phyloP scores from a whole-genome alignment of 495 filamentous ascomycete species.

The Trichocladium uniseriatum region DNA sequence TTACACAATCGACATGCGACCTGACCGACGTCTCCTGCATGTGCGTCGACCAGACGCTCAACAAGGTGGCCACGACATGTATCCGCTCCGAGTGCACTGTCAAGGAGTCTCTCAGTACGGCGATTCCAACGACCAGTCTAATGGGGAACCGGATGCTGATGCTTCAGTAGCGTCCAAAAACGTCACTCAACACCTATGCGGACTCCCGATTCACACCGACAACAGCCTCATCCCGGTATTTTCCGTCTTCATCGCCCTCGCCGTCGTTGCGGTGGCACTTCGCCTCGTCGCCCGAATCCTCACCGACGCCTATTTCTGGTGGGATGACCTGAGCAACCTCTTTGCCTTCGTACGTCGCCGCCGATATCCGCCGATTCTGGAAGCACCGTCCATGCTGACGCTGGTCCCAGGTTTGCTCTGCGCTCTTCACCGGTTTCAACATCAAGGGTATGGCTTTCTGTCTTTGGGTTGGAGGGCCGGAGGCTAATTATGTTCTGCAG shows the following conservation, averaged over 20 bases:
- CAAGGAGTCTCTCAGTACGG: slow-evolving; percentile 16
- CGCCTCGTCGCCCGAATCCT: slow-evolving; percentile 22
- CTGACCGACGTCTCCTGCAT: slow-evolving; percentile 14
- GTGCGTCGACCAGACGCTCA: slow-evolving; percentile 10
- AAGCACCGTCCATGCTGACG: background rate
- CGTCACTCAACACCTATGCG: slow-evolving; percentile 13
- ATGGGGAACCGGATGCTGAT: background rate
- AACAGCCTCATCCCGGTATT: slow-evolving; percentile 11
- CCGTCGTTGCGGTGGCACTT: slow-evolving; percentile 16
- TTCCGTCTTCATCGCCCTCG: slow-evolving; percentile 17
- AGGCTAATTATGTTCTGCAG: slow-evolving; percentile 9
- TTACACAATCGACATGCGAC: slow-evolving; percentile 12
- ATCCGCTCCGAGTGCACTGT: slow-evolving; percentile 12
- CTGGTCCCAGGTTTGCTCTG: slow-evolving; percentile 5
- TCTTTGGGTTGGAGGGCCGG: background rate
- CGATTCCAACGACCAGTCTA: background rate
- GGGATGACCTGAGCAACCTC: slow-evolving; percentile 26
- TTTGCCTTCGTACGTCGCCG: slow-evolving; percentile 17
- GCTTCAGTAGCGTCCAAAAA: slow-evolving; percentile 16
- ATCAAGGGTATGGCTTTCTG: background rate
- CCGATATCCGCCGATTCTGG: background rate
- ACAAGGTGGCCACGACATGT: slow-evolving; percentile 4
- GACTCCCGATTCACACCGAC: background rate
- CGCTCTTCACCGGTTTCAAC: slow-evolving; percentile 12
- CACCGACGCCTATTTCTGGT: slow-evolving; percentile 27